Percentiles rank a stretch among this genome's conserved stretches.
phyloP scores from a whole-genome alignment of 257 asterid species.

The Ballota nigra region DNA sequence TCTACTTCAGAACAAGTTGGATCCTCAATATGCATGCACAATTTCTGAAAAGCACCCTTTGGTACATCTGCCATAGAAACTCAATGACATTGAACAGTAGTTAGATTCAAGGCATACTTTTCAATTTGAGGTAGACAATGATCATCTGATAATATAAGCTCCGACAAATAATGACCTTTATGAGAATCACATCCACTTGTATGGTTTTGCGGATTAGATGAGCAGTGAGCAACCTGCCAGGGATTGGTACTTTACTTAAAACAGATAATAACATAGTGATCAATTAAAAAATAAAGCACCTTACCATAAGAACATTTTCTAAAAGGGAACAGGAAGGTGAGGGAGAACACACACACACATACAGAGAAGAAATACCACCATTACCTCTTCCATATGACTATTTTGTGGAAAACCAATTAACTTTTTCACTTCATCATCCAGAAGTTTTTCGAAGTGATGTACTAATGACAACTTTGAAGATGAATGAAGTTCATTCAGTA shows the following conservation, averaged over 20 bases:
- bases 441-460: constrained; percentile 40
- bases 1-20: constrained; percentile 35
- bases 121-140: constrained; percentile 28
- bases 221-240: constrained; percentile 48
- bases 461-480: constrained; percentile 54
- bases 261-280: constrained; percentile 16
- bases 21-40: constrained; percentile 46
- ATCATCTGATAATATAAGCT: constrained; percentile 29
- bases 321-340: neutral
- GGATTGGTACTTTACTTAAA: constrained; percentile 22
- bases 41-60: constrained; percentile 56
- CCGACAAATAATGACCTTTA: constrained; percentile 23
- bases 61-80: constrained; percentile 34
- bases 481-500: constrained; percentile 67
- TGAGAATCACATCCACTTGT: constrained; percentile 35
- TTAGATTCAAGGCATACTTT: constrained; percentile 24
- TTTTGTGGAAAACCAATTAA: constrained; percentile 33
- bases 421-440: constrained; percentile 66
- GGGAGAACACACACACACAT: neutral
- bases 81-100: constrained; percentile 22
- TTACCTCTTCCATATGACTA: constrained; percentile 48
- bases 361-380: constrained; percentile 11
- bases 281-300: constrained; percentile 3
- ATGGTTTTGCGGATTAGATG: constrained; percentile 27
- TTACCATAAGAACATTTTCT: constrained; percentile 1